phyloP scores from a whole-genome alignment of 805 yeast species.

The Cyberlindnera subsufficiens region DNA sequence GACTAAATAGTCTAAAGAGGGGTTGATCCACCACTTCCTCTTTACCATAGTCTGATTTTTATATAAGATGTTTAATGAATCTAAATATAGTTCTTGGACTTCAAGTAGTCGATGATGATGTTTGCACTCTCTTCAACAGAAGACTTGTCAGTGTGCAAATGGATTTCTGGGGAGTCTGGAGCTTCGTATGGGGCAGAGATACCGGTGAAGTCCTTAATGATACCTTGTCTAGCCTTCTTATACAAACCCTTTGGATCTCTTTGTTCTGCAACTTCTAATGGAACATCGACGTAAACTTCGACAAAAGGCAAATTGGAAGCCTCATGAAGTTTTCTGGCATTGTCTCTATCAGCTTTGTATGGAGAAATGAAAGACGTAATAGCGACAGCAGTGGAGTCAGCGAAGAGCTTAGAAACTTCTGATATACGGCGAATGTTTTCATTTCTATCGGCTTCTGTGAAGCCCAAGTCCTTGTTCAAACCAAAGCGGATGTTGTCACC shows the following conservation, averaged over 20 bases:
- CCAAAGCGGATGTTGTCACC: conserved; percentile 96
- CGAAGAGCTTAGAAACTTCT: conserved; percentile 90
- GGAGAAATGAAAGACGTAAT: conserved; percentile 93
- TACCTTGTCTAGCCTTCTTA: conserved; percentile 94
- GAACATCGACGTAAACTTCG: conserved; percentile 91
- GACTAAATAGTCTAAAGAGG: conserved; percentile 76
- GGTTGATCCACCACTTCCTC: conserved; percentile 9
- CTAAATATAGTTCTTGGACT: conserved; percentile 34
- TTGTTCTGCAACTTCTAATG: conserved; percentile 89
- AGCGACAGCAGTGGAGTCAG: conserved; percentile 85
- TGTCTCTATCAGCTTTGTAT: conserved; percentile 75
- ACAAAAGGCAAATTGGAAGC: conserved; percentile 73
- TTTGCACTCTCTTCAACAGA: conserved; percentile 79
- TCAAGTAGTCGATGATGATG: conserved; percentile 62
- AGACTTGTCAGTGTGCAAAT: conserved; percentile 63
- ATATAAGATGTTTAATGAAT: not conserved
- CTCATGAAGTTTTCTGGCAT: conserved; percentile 80
- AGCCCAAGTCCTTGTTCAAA: conserved; percentile 89
- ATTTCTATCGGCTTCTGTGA: conserved; percentile 84
- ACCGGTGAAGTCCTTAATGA: conserved; percentile 92
- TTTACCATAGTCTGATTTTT: not conserved
- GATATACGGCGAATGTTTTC: conserved; percentile 94
- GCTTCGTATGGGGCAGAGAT: conserved; percentile 95
- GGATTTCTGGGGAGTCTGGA: conserved; percentile 80
- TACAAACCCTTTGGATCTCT: conserved; percentile 97